Percentiles rank a stretch among this genome's conserved stretches.
Evolutionary conservation across 345 rosid genomes (phyloP).

Genomic region (Aquilaria sinensis): DNA sequence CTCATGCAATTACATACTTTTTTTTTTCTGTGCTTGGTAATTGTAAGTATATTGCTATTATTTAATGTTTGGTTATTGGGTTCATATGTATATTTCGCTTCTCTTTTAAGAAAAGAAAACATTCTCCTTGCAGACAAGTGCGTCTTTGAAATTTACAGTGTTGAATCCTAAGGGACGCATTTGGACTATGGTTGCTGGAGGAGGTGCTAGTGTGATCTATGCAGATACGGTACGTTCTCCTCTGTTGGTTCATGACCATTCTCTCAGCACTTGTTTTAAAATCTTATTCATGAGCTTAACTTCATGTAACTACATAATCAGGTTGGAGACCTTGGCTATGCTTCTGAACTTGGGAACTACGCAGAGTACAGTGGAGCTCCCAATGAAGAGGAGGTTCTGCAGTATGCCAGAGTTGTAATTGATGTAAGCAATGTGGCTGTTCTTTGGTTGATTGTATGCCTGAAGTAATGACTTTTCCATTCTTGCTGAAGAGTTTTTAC

Average conservation of each 20-base stretch:
- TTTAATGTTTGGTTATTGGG: not conserved
- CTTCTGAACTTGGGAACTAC: slow-evolving; percentile 85
- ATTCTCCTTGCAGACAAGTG: slow-evolving; percentile 66
- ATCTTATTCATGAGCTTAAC: not conserved
- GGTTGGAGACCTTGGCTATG: slow-evolving; percentile 97
- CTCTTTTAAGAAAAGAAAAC: not conserved
- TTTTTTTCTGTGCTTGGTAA: not conserved
- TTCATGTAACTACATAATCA: slow-evolving; percentile 19
- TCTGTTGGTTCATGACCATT: not conserved
- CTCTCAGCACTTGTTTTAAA: slow-evolving; percentile 4
- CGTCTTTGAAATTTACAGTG: slow-evolving; percentile 94
- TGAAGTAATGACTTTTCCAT: not conserved
- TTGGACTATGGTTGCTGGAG: slow-evolving; percentile 98
- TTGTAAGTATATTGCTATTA: too few relatives aligned
- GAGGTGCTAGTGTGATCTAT: slow-evolving; percentile 99
- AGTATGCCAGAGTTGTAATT: slow-evolving; percentile 95
- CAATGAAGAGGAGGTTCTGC: slow-evolving; percentile 94
- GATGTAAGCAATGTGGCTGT: slow-evolving; percentile 44
- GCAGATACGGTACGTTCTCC: slow-evolving; percentile 66
- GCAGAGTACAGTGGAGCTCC: slow-evolving; percentile 99
- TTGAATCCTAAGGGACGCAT: slow-evolving; percentile 89
- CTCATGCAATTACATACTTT: not conserved
- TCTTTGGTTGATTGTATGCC: slow-evolving; percentile 3
- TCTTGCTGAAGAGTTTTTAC: slow-evolving; percentile 5
- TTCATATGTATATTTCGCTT: not conserved